These are phyloP conservation scores for Yamadazyma triangularis DNA, from an alignment of 1,139 yeast genomes.

Conservation along the genomic window DNA sequence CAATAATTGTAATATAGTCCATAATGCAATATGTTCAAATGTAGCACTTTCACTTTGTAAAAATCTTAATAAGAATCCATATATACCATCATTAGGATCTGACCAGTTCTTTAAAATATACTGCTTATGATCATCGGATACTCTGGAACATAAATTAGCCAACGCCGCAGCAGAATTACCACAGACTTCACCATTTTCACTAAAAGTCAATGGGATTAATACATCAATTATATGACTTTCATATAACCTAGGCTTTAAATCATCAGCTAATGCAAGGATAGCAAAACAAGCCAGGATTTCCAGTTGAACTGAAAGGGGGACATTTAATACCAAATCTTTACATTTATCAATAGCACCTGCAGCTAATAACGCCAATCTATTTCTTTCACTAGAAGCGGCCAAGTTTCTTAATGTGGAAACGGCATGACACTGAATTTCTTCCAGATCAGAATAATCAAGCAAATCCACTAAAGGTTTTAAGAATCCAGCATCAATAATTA, in stretches of 20 bases:
- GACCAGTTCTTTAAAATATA: slow-evolving; percentile 79
- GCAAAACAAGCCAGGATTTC: slow-evolving; percentile 98
- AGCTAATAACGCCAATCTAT: slow-evolving; percentile 84
- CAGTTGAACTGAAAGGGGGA: slow-evolving; percentile 87
- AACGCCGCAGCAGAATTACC: slow-evolving; percentile 98
- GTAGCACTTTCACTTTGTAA: slow-evolving; percentile 87
- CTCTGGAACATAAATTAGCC: slow-evolving; percentile 91
- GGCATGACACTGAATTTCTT: slow-evolving; percentile 97
- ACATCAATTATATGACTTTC: slow-evolving; percentile 85
- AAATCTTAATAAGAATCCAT: slow-evolving; percentile 77
- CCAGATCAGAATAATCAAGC: slow-evolving; percentile 81
- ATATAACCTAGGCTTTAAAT: slow-evolving; percentile 79
- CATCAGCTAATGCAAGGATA: slow-evolving; percentile 93
- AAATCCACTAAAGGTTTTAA: slow-evolving; percentile 82
- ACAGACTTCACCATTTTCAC: slow-evolving; percentile 90
- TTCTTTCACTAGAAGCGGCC: slow-evolving; percentile 93
- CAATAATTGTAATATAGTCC: slow-evolving; percentile 91
- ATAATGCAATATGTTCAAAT: slow-evolving; percentile 94
- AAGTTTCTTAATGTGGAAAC: slow-evolving; percentile 91
- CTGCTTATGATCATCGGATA: slow-evolving; percentile 64
- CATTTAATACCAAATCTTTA: slow-evolving; percentile 76
- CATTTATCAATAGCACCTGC: slow-evolving; percentile 96
- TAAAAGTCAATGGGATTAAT: slow-evolving; percentile 83
- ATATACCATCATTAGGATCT: slow-evolving; percentile 78
- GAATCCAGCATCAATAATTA: slow-evolving; percentile 95